Evolutionary conservation across 805 yeast genomes (phyloP), one percentile per base, ranked within the genome.

Genomic region (Yarrowia divulgata): DNA sequence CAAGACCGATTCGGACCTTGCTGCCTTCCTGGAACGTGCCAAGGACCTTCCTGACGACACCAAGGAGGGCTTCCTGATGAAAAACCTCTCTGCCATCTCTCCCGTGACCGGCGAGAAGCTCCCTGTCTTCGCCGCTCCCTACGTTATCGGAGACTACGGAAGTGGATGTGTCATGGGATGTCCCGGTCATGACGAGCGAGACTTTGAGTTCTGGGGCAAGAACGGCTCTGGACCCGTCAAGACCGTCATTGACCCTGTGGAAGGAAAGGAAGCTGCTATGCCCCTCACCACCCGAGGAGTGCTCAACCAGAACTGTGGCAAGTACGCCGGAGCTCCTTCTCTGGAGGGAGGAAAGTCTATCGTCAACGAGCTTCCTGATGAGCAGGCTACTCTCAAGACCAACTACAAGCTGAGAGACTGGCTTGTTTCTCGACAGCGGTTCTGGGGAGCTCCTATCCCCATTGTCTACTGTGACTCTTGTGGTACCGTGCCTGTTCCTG

Each of bases 371-470:
- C 78, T 93, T n/a, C 68, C 68, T 10, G 68, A 63, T 23, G 77
- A 75, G 18, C 62, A 73, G 0, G 62, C 70, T 0, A 10, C 32
- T 12, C 40, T 39, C n/a, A 68, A 46, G 8, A 29, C 37, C 6
- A 78, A 79, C 0, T 48, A 77, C 1, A 85, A 88, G 72, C 80
- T 95, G 37, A 84, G 98, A 73, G 99, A 95, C 76, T 95, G 99
- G 99, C 83, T 95, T 35, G 90, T 95, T 58, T 89, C 96, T 74
- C 85, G 99, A 75, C 99, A 95, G 78, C 81, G 99, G 70, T 94
- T 90, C 78, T 95, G 99, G 99, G 99, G 99, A 34, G 95, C 98
- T 0, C 99, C 99, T 1, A 95, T 95, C 68, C 99, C 99, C 6
- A 92, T 95, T 19, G 83, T 95, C 35, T 95, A 95, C 75, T 95